Conservation (phyloP, 2,329 filamentous ascomycete species). For the Madurella mycetomatis region DNA sequence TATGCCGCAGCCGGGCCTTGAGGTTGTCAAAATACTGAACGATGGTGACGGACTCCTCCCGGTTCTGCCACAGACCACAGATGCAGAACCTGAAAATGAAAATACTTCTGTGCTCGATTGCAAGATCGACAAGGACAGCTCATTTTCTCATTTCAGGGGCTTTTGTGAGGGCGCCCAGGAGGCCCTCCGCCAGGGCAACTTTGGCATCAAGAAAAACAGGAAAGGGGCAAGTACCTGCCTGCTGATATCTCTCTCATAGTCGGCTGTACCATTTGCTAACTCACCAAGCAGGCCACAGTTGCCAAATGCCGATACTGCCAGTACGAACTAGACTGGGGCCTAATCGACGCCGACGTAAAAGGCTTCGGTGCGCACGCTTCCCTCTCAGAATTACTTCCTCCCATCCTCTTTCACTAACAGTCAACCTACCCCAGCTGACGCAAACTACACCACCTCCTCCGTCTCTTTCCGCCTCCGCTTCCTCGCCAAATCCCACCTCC, state of each 20-base stretch:
- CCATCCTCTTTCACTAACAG: not conserved
- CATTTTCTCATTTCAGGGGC: constrained; percentile 49
- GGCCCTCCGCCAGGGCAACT: constrained; percentile 40
- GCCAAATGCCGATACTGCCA: constrained; percentile 51
- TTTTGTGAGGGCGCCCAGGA: constrained; percentile 54
- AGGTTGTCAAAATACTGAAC: not conserved
- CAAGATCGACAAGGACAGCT: constrained; percentile 43
- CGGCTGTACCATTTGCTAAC: not conserved
- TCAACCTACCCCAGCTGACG: constrained; percentile 34
- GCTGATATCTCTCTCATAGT: not conserved
- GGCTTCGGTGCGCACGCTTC: constrained; percentile 38
- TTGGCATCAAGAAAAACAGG: constrained; percentile 48
- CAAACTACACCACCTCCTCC: constrained; percentile 43
- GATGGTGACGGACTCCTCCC: constrained; percentile 21
- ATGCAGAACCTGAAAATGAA: not conserved
- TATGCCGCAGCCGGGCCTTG: not conserved
- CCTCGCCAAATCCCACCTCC: constrained; percentile 52
- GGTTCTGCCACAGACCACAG: constrained; percentile 2
- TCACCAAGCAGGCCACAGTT: constrained; percentile 30
- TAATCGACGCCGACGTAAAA: constrained; percentile 49
- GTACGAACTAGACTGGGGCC: constrained; percentile 50
- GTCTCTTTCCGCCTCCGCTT: constrained; percentile 51
- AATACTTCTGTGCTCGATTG: constrained; percentile 33
- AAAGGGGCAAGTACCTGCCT: constrained; percentile 39
- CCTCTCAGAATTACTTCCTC: not conserved